These are phyloP conservation scores for Aureobasidium sp. DNA, from an alignment of 2,329 filamentous ascomycete genomes.

Conservation along the genomic window DNA sequence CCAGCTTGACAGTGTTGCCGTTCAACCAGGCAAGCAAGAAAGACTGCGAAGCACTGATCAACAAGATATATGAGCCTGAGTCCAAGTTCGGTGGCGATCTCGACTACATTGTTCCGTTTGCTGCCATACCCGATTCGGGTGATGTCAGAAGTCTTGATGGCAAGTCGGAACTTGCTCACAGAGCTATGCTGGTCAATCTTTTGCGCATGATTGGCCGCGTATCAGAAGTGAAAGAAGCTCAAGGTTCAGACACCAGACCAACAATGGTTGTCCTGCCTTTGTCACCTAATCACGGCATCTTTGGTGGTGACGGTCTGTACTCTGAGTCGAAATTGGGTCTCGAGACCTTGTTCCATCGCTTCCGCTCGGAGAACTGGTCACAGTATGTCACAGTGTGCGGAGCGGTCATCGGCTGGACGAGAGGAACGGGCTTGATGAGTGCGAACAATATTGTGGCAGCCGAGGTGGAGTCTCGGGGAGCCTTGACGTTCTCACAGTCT, in stretches of 20 bases:
- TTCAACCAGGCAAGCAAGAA: slow-evolving; percentile 99
- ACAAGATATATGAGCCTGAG: slow-evolving; percentile 97
- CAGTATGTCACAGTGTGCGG: slow-evolving; percentile 98
- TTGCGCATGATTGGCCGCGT: slow-evolving; percentile 83
- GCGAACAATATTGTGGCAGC: slow-evolving; percentile 97
- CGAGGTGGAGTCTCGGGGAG: slow-evolving; percentile 91
- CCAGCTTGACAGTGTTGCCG: slow-evolving; percentile 92
- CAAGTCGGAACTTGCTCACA: slow-evolving; percentile 93
- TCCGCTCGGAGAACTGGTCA: slow-evolving; percentile 95
- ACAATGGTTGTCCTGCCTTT: slow-evolving; percentile 94
- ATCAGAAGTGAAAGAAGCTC: slow-evolving; percentile 81
- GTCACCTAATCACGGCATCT: slow-evolving; percentile 96
- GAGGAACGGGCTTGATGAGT: slow-evolving; percentile 95
- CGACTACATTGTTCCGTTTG: slow-evolving; percentile 92
- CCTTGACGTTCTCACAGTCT: slow-evolving; percentile 96
- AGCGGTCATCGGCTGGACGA: slow-evolving; percentile 98
- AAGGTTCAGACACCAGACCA: slow-evolving; percentile 88
- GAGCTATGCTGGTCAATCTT: slow-evolving; percentile 98
- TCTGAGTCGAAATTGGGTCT: slow-evolving; percentile 96
- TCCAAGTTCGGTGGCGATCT: slow-evolving; percentile 96
- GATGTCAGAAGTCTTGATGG: slow-evolving; percentile 97
- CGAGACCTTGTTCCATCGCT: slow-evolving; percentile 96
- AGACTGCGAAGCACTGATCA: slow-evolving; percentile 84
- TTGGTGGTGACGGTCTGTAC: slow-evolving; percentile 95
- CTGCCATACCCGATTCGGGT: slow-evolving; percentile 91